Percentiles rank a stretch among this genome's conserved stretches.
Evolutionary conservation across 164 flowering plant species (phyloP).

Genomic region (Aristolochia californica): DNA sequence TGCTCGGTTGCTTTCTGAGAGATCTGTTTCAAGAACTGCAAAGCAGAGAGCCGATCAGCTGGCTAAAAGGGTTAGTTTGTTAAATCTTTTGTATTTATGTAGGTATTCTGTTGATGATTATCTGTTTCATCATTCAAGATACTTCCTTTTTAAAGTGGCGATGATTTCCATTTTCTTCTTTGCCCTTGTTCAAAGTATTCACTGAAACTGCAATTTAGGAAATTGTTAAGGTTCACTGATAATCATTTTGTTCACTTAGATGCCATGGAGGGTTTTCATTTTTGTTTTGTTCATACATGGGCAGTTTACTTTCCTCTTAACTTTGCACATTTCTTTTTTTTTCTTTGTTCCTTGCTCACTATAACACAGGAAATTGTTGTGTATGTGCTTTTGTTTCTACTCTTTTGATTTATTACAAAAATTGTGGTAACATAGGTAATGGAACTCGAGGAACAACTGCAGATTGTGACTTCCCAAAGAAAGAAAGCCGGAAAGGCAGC

Average conservation of each 20-base stretch:
- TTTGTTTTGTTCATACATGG: no score
- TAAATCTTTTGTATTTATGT: conserved; percentile 2
- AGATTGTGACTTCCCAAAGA: conserved; percentile 53
- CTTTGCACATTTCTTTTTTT: no score
- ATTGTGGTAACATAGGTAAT: conserved; percentile 34
- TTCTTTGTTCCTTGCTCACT: not conserved
- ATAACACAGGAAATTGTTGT: no score
- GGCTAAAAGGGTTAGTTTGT: conserved; percentile 47
- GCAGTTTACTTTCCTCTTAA: no score
- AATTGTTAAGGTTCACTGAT: no score
- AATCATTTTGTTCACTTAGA: no score
- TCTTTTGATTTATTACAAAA: not conserved
- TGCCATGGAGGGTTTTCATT: no score
- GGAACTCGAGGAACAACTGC: conserved; percentile 78
- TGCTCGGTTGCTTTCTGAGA: conserved; percentile 73
- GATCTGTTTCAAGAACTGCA: conserved; percentile 71
- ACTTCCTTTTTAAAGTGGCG: not conserved
- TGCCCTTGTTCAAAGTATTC: no score
- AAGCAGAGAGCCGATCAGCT: conserved; percentile 80
- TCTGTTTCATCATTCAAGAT: not conserved
- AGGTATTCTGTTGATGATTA: not conserved
- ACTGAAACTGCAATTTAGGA: no score
- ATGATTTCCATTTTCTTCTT: no score
- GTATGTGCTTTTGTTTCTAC: not conserved
- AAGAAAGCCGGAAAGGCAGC: conserved; percentile 79